A percentile compares a stretch with the other conserved stretches of the same genome.
Conservation (phyloP, 345 rosid genomes). For the Linum usitatissimum region DNA sequence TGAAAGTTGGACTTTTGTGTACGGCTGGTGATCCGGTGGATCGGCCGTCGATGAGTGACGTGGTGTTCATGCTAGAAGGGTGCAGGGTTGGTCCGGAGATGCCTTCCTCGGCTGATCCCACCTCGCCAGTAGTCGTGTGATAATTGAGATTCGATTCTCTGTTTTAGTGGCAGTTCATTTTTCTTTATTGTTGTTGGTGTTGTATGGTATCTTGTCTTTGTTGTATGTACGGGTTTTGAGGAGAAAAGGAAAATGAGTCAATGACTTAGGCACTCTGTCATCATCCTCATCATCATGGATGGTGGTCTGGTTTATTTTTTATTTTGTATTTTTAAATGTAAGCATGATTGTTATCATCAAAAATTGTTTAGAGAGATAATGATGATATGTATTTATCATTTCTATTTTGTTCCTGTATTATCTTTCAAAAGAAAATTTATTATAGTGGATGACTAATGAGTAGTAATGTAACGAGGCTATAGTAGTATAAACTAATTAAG, state of each 20-base stretch:
- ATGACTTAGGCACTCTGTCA: not conserved
- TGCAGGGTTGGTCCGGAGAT: constrained; percentile 85
- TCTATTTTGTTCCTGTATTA: not conserved
- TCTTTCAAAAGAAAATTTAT: no score
- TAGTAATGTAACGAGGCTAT: no score
- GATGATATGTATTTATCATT: not conserved
- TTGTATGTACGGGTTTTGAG: no score
- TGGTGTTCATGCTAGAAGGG: constrained; percentile 98
- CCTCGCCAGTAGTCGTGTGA: constrained; percentile 28
- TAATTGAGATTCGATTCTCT: no score
- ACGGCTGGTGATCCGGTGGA: constrained; percentile 80
- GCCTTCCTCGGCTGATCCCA: constrained; percentile 76
- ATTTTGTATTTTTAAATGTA: no score
- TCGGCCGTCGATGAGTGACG: constrained; percentile 75
- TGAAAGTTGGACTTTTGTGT: constrained; percentile 89
- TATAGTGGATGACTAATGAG: no score
- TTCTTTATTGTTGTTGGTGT: no score
- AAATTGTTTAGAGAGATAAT: not conserved
- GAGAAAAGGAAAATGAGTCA: no score
- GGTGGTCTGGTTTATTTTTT: not conserved
- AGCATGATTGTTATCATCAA: not conserved
- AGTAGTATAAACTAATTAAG: no score
- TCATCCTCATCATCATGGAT: not conserved
- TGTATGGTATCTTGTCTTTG: no score
- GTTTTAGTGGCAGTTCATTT: no score